Evolutionary conservation across 2,329 filamentous ascomycete species (phyloP).

Genomic region (Colletotrichum liaoningense): DNA sequence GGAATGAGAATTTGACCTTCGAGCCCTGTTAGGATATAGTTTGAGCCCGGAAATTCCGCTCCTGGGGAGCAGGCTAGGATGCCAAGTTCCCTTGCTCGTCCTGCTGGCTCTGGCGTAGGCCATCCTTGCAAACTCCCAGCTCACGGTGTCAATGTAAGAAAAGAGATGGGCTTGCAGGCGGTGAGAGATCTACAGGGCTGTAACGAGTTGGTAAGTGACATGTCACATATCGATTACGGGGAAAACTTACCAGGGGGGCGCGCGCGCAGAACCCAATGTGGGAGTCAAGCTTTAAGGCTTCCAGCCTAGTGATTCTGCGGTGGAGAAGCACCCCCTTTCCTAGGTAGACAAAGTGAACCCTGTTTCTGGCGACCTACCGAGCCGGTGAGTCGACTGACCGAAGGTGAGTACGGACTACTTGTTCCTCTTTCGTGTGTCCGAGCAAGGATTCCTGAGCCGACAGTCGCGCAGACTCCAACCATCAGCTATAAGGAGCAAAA

Average conservation of each 20-base stretch:
- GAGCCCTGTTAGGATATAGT: neutral
- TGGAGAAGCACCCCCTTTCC: constrained; percentile 19
- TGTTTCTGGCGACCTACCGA: constrained; percentile 2
- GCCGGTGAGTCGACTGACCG: constrained; percentile 24
- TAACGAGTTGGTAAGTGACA: constrained; percentile 23
- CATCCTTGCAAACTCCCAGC: neutral
- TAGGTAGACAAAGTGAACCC: neutral
- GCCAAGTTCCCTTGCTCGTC: neutral
- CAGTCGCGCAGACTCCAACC: neutral
- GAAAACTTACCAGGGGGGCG: neutral
- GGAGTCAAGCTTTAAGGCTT: constrained; percentile 34
- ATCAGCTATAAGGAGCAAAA: neutral
- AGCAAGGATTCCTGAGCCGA: neutral
- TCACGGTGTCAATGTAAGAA: neutral
- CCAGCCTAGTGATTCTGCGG: constrained; percentile 25
- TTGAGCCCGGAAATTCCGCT: neutral
- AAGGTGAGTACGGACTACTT: constrained; percentile 4
- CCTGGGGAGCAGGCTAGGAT: constrained; percentile 3
- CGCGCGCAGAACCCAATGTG: neutral
- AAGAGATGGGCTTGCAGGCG: constrained; percentile 17
- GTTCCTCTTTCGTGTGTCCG: neutral
- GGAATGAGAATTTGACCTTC: neutral
- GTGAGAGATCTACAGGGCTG: constrained; percentile 34
- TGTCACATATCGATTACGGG: constrained; percentile 24
- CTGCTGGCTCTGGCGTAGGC: neutral